A percentile compares a stretch with the other conserved stretches of the same genome.
phyloP scores from a whole-genome alignment of 2,329 filamentous ascomycete genomes.

The Lasiodiplodia hormozganensis region DNA sequence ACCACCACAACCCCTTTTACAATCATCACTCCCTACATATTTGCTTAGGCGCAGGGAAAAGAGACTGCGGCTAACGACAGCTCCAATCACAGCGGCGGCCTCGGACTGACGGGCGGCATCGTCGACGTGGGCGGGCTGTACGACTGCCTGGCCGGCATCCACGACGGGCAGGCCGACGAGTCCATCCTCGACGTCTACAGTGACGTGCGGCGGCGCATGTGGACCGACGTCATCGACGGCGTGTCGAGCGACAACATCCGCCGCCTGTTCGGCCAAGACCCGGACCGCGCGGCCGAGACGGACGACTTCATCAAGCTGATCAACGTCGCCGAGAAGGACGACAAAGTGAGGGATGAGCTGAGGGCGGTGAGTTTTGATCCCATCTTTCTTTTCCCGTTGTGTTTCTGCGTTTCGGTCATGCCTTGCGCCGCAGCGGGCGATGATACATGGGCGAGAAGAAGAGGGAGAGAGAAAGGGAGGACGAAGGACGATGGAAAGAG shows the following conservation, averaged over 20 bases:
- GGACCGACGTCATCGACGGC: conserved; percentile 45
- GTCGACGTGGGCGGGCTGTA: conserved; percentile 68
- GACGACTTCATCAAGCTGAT: conserved; percentile 45
- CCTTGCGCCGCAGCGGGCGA: not conserved
- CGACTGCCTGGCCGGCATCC: conserved; percentile 59
- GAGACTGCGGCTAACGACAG: no score
- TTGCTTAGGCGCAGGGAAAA: no score
- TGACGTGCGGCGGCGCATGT: conserved; percentile 43
- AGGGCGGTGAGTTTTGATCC: conserved; percentile 19
- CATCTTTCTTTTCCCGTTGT: not conserved
- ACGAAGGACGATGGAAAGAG: not conserved
- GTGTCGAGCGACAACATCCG: conserved; percentile 51
- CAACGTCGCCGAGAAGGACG: conserved; percentile 40
- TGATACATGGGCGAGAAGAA: not conserved
- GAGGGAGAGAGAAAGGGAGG: not conserved
- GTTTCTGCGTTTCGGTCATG: not conserved
- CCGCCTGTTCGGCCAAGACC: conserved; percentile 41
- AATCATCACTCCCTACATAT: no score
- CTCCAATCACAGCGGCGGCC: conserved; percentile 54
- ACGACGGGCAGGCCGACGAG: conserved; percentile 43
- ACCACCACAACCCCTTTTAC: not conserved
- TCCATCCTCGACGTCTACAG: conserved; percentile 45
- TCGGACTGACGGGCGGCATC: conserved; percentile 69
- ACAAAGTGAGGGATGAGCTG: conserved; percentile 39
- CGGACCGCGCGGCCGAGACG: conserved; percentile 36